Evolutionary conservation across 768 basidiomycete genomes (phyloP), one percentile per base, ranked within the genome.

Genomic region (Podaxis sp.): DNA sequence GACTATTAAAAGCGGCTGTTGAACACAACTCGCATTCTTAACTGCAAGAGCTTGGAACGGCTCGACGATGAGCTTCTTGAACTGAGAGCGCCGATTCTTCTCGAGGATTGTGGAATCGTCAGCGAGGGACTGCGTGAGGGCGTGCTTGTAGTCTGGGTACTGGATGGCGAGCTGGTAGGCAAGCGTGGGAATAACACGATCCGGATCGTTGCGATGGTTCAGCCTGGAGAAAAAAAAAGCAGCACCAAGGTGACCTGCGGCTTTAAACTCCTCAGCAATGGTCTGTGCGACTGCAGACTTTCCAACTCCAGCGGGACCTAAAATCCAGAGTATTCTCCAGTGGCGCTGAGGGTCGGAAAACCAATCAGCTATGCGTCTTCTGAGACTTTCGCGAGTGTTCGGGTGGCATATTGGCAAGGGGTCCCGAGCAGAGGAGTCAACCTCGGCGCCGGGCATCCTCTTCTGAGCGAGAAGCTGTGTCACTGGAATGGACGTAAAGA

Each of bases 221-320:
- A 22, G 47, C 7, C 47, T 22, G n/a, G 50, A 54, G 24, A 51
- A 61, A 29, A 61, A 61, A 25, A 61, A 61, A 40, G 51, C 52
- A 29, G 27, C 27, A 29, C 27, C 27, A 29, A 29, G 27, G 27
- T 29, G 27, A 29, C 27, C 27, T 29, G 27, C 27, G 4, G 27
- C 27, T 6, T 29, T 29, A 29, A 29, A 29, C 27, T 29, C 27
- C 33, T 57, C 65, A 9, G 66, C 67, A 27, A 68, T 62, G 0
- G 55, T 66, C 52, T 65, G 66, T n/a, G 63, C 43, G 13, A 72
- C 64, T 2, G 69, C 63, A 2, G 68, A 66, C 55, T 68, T 68
- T 3, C 71, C 67, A n/a, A 58, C 61, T n/a, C 69, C 69, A 52
- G 66, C 63, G 2, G 65, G 47, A 4, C 69, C 71, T 41, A 64